Percentiles rank a stretch among this genome's conserved stretches.
These are phyloP conservation scores for Rhododendron williamsianum DNA, from an alignment of 148 eudicot genomes.

Conservation along the genomic window DNA sequence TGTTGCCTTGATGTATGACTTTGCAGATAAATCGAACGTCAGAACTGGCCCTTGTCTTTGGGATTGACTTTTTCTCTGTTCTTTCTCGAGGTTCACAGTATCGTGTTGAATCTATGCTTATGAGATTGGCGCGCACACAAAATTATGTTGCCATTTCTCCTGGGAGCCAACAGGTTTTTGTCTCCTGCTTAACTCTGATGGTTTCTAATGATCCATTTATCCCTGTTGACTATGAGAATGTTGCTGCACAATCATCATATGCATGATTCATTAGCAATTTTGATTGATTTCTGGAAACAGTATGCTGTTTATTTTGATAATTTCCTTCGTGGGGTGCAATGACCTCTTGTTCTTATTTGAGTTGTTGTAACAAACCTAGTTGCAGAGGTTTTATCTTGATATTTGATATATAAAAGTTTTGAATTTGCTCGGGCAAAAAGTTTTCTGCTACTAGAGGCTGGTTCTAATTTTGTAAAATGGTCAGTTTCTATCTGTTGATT, in stretches of 20 bases:
- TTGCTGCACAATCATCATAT: not conserved
- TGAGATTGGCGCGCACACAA: conserved; percentile 81
- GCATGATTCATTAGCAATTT: not conserved
- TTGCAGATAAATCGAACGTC: conserved; percentile 82
- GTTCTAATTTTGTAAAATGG: not conserved
- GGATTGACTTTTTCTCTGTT: conserved; percentile 93
- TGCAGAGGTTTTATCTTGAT: not conserved
- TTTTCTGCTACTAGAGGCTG: not conserved
- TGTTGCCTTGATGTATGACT: conserved; percentile 15
- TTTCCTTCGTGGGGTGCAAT: not conserved
- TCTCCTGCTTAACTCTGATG: conserved; percentile 4
- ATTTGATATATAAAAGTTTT: not conserved
- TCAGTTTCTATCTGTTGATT: not conserved
- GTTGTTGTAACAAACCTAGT: not conserved
- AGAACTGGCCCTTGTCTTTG: conserved; percentile 93
- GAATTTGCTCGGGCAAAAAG: not conserved
- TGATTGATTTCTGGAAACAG: not conserved
- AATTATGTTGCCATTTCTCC: conserved; percentile 92
- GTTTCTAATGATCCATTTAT: not conserved
- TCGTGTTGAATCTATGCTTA: conserved; percentile 95
- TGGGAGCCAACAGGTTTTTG: conserved; percentile 59
- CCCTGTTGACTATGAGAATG: not conserved
- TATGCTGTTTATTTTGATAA: not conserved
- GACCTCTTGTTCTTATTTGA: conserved; percentile 3
- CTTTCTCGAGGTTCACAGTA: conserved; percentile 97